Evolutionary conservation across 495 filamentous ascomycete genomes (phyloP).

Genomic region (Bryoglossum gracile): DNA sequence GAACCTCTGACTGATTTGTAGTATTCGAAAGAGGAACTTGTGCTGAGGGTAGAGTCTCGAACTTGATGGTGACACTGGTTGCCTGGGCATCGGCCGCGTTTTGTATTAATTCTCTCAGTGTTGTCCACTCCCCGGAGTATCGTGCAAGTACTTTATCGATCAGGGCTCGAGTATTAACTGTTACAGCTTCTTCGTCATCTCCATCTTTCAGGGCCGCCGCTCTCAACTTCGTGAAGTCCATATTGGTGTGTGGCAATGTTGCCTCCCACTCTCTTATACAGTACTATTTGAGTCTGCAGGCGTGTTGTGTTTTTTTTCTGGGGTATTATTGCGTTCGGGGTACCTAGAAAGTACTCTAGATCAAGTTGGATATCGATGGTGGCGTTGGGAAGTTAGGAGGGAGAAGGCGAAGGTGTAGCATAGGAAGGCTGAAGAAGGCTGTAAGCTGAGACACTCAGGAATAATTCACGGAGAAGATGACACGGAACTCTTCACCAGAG

Average conservation of each 20-base stretch:
- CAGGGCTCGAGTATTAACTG: conserved; percentile 90
- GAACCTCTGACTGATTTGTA: conserved; percentile 55
- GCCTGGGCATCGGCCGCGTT: conserved; percentile 96
- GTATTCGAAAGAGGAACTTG: conserved; percentile 62
- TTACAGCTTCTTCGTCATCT: conserved; percentile 94
- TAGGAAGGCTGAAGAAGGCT: conserved; percentile 8
- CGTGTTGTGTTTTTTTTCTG: background rate
- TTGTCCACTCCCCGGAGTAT: conserved; percentile 89
- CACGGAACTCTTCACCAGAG: background rate
- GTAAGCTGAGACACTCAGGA: background rate
- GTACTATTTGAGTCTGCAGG: background rate
- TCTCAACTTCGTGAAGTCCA: conserved; percentile 77
- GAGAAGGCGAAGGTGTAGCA: background rate
- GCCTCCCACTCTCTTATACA: no score
- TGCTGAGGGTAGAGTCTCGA: conserved; percentile 78
- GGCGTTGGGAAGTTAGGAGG: no score
- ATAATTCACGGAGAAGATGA: background rate
- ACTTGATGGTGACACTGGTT: conserved; percentile 79
- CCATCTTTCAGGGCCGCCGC: conserved; percentile 80
- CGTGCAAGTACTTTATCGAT: conserved; percentile 96
- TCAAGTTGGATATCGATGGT: no score
- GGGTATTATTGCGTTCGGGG: no score
- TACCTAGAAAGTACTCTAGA: no score
- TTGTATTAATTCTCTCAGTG: conserved; percentile 87
- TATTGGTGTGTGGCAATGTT: background rate